Conservation (phyloP, 441 rosid genomes). For the Syzygium malaccense region DNA sequence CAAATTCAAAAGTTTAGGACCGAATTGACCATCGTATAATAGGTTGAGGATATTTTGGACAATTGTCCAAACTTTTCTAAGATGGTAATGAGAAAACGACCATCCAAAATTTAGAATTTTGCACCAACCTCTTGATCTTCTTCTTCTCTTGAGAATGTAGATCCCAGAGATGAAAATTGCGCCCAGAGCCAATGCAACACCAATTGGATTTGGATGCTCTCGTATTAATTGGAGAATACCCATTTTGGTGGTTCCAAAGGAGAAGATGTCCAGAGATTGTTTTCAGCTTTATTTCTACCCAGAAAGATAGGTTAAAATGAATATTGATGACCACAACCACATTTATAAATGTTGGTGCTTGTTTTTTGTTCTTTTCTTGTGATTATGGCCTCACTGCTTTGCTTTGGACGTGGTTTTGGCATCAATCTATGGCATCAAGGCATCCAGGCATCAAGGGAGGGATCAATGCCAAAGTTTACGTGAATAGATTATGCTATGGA, state of each 20-base stretch:
- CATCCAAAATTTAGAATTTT: background rate
- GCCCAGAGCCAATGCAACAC: background rate
- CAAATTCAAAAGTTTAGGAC: too few species aligned
- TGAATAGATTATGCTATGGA: background rate
- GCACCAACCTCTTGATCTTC: background rate
- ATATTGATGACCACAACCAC: background rate
- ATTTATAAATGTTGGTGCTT: background rate
- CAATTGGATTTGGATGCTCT: background rate
- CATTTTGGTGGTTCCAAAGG: background rate
- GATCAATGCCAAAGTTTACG: background rate
- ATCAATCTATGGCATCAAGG: background rate
- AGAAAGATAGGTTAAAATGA: background rate
- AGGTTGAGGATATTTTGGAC: background rate
- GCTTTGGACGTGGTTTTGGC: background rate
- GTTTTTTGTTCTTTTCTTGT: background rate
- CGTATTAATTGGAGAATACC: background rate
- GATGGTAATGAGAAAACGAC: background rate
- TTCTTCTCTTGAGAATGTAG: background rate
- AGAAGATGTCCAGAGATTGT: background rate
- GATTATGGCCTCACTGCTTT: background rate
- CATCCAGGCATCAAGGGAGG: background rate
- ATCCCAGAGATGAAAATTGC: background rate
- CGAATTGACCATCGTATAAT: background rate
- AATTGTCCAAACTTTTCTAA: background rate
- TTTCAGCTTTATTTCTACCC: background rate